phyloP scores from a whole-genome alignment of 495 filamentous ascomycete genomes.

The Trypethelium eluteriae region DNA sequence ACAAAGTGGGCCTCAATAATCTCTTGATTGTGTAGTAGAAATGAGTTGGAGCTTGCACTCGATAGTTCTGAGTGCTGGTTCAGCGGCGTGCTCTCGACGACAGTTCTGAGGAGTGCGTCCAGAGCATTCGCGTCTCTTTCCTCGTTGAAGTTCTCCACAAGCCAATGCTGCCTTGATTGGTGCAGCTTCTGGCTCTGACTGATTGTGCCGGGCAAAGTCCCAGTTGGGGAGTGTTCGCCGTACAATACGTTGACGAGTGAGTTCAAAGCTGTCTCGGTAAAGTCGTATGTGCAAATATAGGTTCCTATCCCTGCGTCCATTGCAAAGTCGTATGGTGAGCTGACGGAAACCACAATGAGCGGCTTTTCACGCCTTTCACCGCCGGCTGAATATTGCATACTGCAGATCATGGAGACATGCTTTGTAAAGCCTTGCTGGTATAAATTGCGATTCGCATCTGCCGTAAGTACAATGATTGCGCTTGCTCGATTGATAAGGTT shows the following conservation, averaged over 20 bases:
- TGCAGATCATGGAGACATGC: slow-evolving; percentile 90
- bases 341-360: slow-evolving; percentile 78
- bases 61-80: slow-evolving; percentile 53
- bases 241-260: slow-evolving; percentile 74
- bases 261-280: slow-evolving; percentile 80
- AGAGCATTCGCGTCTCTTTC: slow-evolving; percentile 65
- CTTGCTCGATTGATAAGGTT: slow-evolving; percentile 79
- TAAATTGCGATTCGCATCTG: slow-evolving; percentile 81
- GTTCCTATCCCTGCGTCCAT: slow-evolving; percentile 79
- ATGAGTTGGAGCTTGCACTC: slow-evolving; percentile 63
- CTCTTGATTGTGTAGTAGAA: slow-evolving; percentile 58
- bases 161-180: slow-evolving; percentile 79
- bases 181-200: slow-evolving; percentile 73
- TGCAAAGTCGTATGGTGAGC: slow-evolving; percentile 91
- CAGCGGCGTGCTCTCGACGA: slow-evolving; percentile 51
- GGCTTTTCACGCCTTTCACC: slow-evolving; percentile 55
- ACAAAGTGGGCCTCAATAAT: slow-evolving; percentile 79
- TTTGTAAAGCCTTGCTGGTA: slow-evolving; percentile 90
- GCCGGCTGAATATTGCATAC: slow-evolving; percentile 50
- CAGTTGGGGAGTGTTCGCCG: slow-evolving; percentile 65
- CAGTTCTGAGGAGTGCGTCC: slow-evolving; percentile 55
- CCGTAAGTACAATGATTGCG: slow-evolving; percentile 78
- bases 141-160: slow-evolving; percentile 76
- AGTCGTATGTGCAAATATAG: slow-evolving; percentile 89
- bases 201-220: slow-evolving; percentile 69